phyloP scores from a whole-genome alignment of 148 eudicot species.

The Mesembryanthemum crystallinum region DNA sequence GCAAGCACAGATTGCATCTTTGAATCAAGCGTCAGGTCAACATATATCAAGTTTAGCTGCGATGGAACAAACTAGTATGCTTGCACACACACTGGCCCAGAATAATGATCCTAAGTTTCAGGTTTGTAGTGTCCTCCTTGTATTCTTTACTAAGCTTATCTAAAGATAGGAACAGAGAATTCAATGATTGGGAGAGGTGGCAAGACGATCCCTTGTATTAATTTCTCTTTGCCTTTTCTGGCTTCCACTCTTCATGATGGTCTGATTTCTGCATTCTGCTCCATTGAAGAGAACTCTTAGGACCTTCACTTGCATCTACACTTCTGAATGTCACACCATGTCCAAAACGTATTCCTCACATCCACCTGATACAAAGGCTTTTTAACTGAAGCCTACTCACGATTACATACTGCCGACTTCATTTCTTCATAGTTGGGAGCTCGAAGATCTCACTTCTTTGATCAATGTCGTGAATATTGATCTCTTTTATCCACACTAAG shows the following conservation, averaged over 20 bases:
- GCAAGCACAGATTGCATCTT: constrained; percentile 55
- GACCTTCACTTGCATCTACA: background rate
- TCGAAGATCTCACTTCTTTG: too few species aligned
- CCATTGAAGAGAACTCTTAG: background rate
- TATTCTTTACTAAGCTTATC: background rate
- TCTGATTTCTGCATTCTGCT: background rate
- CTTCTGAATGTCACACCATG: too few species aligned
- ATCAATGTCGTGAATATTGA: too few species aligned
- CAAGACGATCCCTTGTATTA: background rate
- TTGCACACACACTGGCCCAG: constrained; percentile 91
- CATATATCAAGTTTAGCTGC: constrained; percentile 68
- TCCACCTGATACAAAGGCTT: too few species aligned
- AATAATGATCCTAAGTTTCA: constrained; percentile 90
- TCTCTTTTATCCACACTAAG: too few species aligned
- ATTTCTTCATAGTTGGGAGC: too few species aligned
- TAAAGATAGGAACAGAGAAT: background rate
- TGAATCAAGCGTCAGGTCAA: constrained; percentile 54
- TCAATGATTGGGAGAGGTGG: background rate
- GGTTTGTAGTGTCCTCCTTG: constrained; percentile 38
- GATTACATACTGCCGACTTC: too few species aligned
- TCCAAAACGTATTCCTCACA: too few species aligned
- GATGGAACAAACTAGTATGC: constrained; percentile 95
- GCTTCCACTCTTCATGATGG: background rate
- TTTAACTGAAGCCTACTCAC: too few species aligned
- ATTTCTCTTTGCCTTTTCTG: background rate